Base-by-base conservation (phyloP, 176 grass and related monocot species). In the Oryza glumipatula region DNA sequence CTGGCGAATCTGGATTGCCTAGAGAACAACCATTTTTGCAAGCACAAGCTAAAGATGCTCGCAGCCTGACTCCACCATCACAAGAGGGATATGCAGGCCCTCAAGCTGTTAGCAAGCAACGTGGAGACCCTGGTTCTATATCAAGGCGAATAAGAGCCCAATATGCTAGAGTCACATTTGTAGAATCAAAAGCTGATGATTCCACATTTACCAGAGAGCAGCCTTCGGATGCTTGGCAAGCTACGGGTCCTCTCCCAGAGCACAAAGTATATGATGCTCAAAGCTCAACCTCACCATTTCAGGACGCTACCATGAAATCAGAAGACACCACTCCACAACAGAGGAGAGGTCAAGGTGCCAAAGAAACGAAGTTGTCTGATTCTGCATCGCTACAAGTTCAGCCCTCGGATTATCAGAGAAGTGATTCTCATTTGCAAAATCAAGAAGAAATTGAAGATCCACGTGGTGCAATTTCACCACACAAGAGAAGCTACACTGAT, bases 391-490 rank as follows among this genome's bases (percentile, higher is more conserved):
- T 67, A 19, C 48, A 12, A 78, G 75, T 61, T 38, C 48, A 78
- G 61, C 83, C 74, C 69, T 43, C 8, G 22, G 16, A 85, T 85
- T 54, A 44, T 33, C 46, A 60, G 9, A 26, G 22, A 26, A 48
- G 48, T 15, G 22, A 30, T 24, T 48, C 49, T 78, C 74, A 67
- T 71, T 58, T 76, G 21, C 7, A 6, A n/a, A 78, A 79, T 75
- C 83, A 85, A 47, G 69, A 33, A 66, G 70, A 54, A 80, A 54
- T 12, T 67, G 28, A 80, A 73, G 84, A 54, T 52, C 45, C 4
- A 48, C 64, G 2, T 54, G 22, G n/a, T 76, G 12, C 61, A 76
- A 76, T 33, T 76, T 38, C 46, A 76, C 46, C 44, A 84, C 24
- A 28, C 33, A 30, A 84, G 17, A 41, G 51, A 68, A 68, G 22